Evolutionary conservation across 345 rosid genomes (phyloP).

Genomic region (Capsella bursapastoris): DNA sequence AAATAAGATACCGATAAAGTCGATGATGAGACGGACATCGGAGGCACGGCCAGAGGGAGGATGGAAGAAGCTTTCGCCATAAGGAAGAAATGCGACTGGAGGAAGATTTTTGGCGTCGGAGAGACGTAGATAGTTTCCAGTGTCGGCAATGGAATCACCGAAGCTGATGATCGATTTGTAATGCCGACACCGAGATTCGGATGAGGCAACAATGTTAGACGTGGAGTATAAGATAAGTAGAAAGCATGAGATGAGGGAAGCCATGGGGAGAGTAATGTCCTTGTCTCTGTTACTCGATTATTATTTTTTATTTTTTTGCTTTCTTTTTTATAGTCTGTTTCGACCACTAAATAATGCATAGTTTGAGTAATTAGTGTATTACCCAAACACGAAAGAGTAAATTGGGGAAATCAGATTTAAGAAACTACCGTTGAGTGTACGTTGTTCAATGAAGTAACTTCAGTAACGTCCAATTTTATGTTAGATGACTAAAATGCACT

Average conservation of each 20-base stretch:
- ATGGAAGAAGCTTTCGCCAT: conserved; percentile 54
- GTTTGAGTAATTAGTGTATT: neutral
- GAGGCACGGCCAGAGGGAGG: conserved; percentile 54
- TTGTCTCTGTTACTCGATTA: neutral
- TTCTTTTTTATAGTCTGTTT: neutral
- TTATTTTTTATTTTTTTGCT: too few relatives aligned
- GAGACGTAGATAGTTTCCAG: conserved; percentile 46
- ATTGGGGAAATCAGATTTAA: neutral
- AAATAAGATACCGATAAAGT: conserved; percentile 48
- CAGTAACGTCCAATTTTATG: neutral
- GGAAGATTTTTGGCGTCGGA: conserved; percentile 21
- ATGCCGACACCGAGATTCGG: conserved; percentile 15
- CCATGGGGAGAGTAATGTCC: conserved; percentile 11
- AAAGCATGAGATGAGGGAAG: conserved; percentile 31
- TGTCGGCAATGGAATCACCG: conserved; percentile 63
- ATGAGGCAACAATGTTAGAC: neutral
- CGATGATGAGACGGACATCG: conserved; percentile 40
- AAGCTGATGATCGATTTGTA: conserved; percentile 54
- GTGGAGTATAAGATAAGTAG: conserved; percentile 16
- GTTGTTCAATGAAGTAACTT: neutral
- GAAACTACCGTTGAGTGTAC: neutral
- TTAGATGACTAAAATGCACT: neutral
- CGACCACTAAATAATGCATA: neutral
- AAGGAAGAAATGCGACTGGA: conserved; percentile 46
- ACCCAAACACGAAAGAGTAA: neutral